Percentiles rank a stretch among this genome's conserved stretches.
These are phyloP conservation scores for Aspergillus cristatus DNA, from an alignment of 495 filamentous ascomycete genomes.

Conservation along the genomic window DNA sequence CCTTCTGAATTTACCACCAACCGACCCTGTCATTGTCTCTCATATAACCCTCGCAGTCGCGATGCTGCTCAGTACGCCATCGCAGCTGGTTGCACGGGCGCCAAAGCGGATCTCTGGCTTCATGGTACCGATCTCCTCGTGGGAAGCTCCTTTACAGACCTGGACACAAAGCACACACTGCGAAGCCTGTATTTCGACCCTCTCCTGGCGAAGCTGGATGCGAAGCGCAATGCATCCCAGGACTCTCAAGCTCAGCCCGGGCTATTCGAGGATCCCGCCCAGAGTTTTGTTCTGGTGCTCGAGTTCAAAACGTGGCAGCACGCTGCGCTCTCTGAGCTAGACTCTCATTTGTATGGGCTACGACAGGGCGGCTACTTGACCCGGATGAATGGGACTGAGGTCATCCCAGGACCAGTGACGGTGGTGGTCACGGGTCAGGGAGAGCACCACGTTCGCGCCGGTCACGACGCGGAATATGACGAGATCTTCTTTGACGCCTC, in stretches of 20 bases:
- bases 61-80: constrained; percentile 50
- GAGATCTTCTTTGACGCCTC: constrained; percentile 66
- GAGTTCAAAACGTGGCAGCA: constrained; percentile 35
- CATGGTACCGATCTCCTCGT: constrained; percentile 42
- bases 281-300: constrained; percentile 23
- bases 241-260: constrained; percentile 30
- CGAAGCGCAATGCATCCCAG: constrained; percentile 34
- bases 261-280: constrained; percentile 42
- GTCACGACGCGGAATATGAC: constrained; percentile 39
- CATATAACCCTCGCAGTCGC: constrained; percentile 62
- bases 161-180: constrained; percentile 50
- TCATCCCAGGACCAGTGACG: constrained; percentile 49
- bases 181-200: constrained; percentile 56
- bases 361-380: constrained; percentile 50
- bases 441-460: constrained; percentile 11
- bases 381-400: constrained; percentile 39
- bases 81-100: constrained; percentile 46
- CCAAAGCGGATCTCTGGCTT: constrained; percentile 71
- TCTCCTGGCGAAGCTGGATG: constrained; percentile 45
- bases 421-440: constrained; percentile 65
- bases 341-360: constrained; percentile 44
- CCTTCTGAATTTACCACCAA: constrained; percentile 41
- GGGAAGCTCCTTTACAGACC: constrained; percentile 44
- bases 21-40: constrained; percentile 50
- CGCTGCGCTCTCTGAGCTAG: constrained; percentile 38